Conservation (phyloP, 163 green algal genomes). For the Scenedesmus sp. region DNA sequence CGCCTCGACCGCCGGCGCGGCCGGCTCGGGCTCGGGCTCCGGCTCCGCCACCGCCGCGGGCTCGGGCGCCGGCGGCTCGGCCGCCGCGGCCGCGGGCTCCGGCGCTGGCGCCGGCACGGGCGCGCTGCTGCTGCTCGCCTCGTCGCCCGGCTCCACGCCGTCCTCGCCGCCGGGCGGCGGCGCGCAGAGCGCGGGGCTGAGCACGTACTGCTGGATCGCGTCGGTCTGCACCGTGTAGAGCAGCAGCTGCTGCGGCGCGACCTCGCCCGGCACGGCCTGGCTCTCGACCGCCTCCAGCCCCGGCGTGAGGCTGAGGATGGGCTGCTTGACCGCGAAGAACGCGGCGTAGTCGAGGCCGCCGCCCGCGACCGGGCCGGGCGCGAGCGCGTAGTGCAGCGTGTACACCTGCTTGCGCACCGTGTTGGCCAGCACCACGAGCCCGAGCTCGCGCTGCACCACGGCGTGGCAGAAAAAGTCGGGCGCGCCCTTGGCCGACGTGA, state of each 20-base stretch:
- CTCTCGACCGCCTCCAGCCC: slow-evolving; percentile 29
- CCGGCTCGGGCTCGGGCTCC: neutral
- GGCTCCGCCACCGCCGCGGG: neutral
- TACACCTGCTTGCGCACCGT: slow-evolving; percentile 66
- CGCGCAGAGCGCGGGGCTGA: slow-evolving; percentile 66
- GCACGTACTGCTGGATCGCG: slow-evolving; percentile 87
- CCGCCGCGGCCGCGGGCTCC: neutral
- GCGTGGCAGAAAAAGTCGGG: slow-evolving; percentile 66
- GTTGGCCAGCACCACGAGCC: slow-evolving; percentile 81
- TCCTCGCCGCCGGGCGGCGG: neutral
- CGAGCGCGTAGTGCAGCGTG: slow-evolving; percentile 59
- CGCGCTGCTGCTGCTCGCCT: slow-evolving; percentile 17
- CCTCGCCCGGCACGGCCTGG: slow-evolving; percentile 8
- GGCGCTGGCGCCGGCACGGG: neutral
- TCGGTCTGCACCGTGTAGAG: slow-evolving; percentile 68
- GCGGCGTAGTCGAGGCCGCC: slow-evolving; percentile 68
- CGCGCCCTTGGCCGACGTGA: neutral
- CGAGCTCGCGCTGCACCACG: slow-evolving; percentile 36
- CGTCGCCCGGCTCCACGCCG: slow-evolving; percentile 6
- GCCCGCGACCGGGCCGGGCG: neutral
- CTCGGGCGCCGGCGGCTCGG: neutral
- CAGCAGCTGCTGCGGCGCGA: slow-evolving; percentile 30
- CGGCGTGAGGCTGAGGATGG: slow-evolving; percentile 75
- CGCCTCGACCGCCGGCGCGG: neutral
- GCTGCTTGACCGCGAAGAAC: slow-evolving; percentile 72